Evolutionary conservation across 2,329 filamentous ascomycete species (phyloP), one percentile per base, ranked within the genome.

Genomic region (Talaromyces marneffei): DNA sequence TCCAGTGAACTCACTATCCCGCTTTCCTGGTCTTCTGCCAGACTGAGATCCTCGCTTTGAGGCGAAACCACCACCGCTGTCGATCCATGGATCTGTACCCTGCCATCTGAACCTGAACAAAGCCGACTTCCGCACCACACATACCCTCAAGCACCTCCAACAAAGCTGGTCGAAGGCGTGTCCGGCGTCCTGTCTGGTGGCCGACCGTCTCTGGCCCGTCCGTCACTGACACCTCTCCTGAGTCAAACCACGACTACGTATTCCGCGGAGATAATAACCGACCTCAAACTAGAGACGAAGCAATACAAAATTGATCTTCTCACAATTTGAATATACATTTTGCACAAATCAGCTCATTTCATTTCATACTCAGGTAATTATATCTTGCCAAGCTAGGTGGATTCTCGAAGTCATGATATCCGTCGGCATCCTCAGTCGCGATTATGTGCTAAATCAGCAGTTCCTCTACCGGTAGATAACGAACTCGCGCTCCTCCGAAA

Each of bases 191-290:
- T 46, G 7, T 46, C 55, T 61, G 48, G 63, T 58, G 58, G 58
- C 58, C 62, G 58, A 61, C 62, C 58, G 62, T 63, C 62, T 63
- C 52, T 54, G 44, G 61, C 39, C 57, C 27, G 57, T 63, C 53
- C 20, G 29, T 54, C 50, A 33, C 50, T 53, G 29, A 29, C 46
- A 37, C 40, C 56, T 59, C 57, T 59, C 57, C 57, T 59, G 57
- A 59, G 46, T 53, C 27, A 33, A 37, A 33, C 23, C 12, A 44
- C 35, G n/a, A 56, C 55, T 35, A 53, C 46, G 37, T 55, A 42
- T 23, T 25, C 40, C 27, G 14, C 57, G 57, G 31, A 59, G 18
- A 59, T 40, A 57, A 35, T 23, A 20, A 39, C 57, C 46, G 37
- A 53, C n/a, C 40, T 18, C 33, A 20, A 9, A 18, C 16, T 25